Evolutionary conservation across 371 early-diverging fungal genomes (phyloP), one percentile per base, ranked within the genome.

Genomic region (Capillidium heterosporum): DNA sequence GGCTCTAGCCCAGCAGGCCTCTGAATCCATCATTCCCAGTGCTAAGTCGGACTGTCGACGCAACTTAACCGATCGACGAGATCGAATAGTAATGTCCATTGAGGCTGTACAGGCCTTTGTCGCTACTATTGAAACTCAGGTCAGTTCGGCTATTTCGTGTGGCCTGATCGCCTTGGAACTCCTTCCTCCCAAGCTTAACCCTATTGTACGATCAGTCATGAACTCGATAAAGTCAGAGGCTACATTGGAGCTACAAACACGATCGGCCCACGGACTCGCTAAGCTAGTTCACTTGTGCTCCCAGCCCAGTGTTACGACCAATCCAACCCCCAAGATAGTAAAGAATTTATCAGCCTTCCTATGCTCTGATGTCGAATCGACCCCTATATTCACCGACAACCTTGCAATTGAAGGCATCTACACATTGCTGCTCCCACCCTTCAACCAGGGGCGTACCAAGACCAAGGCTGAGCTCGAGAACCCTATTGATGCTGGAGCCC

Each of bases 161-260:
- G 91, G 95, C 0, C 78, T 89, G 1, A 81, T 90, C 3, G 76
- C 80, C 15, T 60, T 91, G 13, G 88, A 85, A 10, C 68, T 64
- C 1, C 67, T 95, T 11, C 95, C 95, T 3, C 55, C 72, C 1
- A 91, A 89, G 63, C 73, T 92, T 11, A 91, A 84, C 58, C 84
- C 87, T 1, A 70, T 96, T 11, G 78, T 95, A 48, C 79, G 89
- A 23, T 71, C 87, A 48, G 70, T 96, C 26, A 95, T 93, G 91
- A 80, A 83, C 57, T 77, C 86, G 11, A 76, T 95, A 54, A 88
- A 91, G 66, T 57, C 72, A 52, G 92, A 91, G 62, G 76, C 75
- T 44, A 85, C 81, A 48, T 59, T 67, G 5, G 80, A 82, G 35
- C 63, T 89, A 24, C 89, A 89, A 51, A 60, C 66, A 50, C 68